Percentiles rank a stretch among this genome's conserved stretches.
phyloP scores from a whole-genome alignment of 345 rosid species.

The Geranium rotundifolium region DNA sequence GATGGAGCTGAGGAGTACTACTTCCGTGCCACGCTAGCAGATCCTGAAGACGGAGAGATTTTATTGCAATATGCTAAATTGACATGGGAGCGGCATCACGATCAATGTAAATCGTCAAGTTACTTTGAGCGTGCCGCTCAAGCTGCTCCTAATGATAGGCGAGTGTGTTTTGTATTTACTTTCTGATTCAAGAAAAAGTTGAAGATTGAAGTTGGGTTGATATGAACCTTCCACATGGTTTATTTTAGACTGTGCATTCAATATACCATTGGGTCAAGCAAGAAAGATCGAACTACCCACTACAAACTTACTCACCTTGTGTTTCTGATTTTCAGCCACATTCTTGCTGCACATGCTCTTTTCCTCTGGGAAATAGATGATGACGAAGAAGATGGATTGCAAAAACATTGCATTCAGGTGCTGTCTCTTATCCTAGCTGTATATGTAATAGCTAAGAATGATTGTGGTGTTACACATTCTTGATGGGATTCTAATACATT shows the following conservation, averaged over 20 bases:
- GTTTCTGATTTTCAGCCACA: not conserved
- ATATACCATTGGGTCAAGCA: not conserved
- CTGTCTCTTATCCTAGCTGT: not conserved
- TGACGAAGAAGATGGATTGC: not conserved
- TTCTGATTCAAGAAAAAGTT: not conserved
- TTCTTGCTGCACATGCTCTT: not conserved
- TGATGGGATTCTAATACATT: not conserved
- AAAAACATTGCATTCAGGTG: not conserved
- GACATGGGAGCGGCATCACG: conserved; percentile 58
- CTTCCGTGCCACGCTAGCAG: conserved; percentile 48
- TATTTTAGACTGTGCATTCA: not conserved
- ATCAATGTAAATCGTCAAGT: conserved; percentile 39
- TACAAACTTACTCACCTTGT: not conserved
- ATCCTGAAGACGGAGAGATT: conserved; percentile 50
- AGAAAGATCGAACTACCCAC: not conserved
- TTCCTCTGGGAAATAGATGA: not conserved
- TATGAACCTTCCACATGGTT: not conserved
- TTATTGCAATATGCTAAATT: conserved; percentile 52
- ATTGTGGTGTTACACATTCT: not conserved
- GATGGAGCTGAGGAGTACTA: conserved; percentile 62
- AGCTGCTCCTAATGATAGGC: conserved; percentile 68
- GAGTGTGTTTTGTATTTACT: not conserved
- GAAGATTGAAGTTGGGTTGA: not conserved
- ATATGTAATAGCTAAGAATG: not conserved
- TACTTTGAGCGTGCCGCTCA: conserved; percentile 55